phyloP scores from a whole-genome alignment of 164 flowering plant species.

The Hamamelis virginiana region DNA sequence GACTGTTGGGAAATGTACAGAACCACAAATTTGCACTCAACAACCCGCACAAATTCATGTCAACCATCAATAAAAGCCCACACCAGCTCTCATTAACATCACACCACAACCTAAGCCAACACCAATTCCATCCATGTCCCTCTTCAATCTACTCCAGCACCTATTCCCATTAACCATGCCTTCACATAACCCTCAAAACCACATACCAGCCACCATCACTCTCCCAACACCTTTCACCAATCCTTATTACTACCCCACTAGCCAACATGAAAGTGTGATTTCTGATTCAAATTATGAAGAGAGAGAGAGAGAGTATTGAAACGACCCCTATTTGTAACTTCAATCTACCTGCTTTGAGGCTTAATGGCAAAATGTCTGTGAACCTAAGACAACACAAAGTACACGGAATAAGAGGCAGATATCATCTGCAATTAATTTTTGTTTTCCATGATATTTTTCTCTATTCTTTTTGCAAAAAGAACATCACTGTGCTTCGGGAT shows the following conservation, averaged over 20 bases:
- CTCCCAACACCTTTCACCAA: background rate
- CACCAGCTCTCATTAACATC: background rate
- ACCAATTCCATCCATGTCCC: no score
- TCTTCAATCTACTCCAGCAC: no score
- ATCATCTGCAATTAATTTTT: background rate
- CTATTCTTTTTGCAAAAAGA: background rate
- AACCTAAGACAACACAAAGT: background rate
- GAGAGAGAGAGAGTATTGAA: background rate
- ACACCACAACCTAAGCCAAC: background rate
- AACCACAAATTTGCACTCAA: background rate
- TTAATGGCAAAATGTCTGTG: background rate
- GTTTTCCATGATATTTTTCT: no score
- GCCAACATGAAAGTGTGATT: no score
- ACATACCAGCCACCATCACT: background rate
- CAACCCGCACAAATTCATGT: no score
- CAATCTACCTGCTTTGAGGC: background rate
- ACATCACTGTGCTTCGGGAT: no score
- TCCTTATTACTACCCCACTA: no score
- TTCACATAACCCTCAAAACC: no score
- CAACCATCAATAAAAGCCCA: no score
- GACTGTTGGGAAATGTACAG: background rate
- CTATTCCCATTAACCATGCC: no score
- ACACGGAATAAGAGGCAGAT: background rate
- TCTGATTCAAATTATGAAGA: background rate
- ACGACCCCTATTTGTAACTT: background rate